A percentile compares a stretch with the other conserved stretches of the same genome.
These are phyloP conservation scores for Acorus gramineus DNA, from an alignment of 106 monocot species.

Conservation along the genomic window DNA sequence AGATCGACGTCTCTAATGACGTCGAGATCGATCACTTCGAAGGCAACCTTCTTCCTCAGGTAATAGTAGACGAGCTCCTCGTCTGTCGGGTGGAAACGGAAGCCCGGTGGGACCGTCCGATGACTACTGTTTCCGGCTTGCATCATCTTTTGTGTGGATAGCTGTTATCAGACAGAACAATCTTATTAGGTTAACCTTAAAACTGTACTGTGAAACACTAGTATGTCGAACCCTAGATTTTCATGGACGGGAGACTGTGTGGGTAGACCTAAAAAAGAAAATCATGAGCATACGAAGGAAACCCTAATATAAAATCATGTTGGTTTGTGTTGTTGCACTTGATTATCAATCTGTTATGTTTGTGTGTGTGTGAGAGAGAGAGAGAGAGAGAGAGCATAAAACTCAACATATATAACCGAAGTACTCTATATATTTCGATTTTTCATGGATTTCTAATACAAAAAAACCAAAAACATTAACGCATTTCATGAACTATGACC, in stretches of 20 bases:
- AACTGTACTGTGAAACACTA: not conserved
- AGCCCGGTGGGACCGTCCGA: slow-evolving; percentile 73
- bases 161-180: not conserved
- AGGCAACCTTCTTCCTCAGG: slow-evolving; percentile 89
- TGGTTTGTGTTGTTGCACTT: no score
- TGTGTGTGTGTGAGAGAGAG: no score
- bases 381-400: no score
- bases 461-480: no score
- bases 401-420: no score
- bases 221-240: not conserved
- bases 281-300: no score
- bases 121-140: slow-evolving; percentile 36
- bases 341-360: no score
- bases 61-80: slow-evolving; percentile 96
- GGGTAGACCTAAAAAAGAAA: no score
- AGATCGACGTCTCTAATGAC: slow-evolving; percentile 89
- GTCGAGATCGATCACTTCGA: slow-evolving; percentile 90
- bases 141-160: slow-evolving; percentile 21
- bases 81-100: slow-evolving; percentile 80
- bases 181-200: not conserved
- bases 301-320: no score
- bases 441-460: no score
- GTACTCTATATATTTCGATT: no score
- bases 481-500: no score
- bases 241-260: not conserved